These are phyloP conservation scores for Xylaria acuta DNA, from an alignment of 495 filamentous ascomycete genomes.

Conservation along the genomic window DNA sequence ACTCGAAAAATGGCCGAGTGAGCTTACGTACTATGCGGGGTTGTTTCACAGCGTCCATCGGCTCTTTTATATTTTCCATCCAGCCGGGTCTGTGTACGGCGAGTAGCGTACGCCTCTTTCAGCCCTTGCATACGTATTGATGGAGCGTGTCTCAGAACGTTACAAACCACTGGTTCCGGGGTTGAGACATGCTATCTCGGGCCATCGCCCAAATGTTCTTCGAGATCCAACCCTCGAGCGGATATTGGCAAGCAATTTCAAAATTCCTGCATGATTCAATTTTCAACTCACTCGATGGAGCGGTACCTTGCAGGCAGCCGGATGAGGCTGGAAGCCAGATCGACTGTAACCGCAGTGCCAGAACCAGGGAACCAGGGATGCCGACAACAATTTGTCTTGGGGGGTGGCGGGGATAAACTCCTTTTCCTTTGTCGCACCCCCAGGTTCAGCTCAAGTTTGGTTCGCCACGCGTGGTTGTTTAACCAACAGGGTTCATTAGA, in stretches of 20 bases:
- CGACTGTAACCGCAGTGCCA: constrained; percentile 20
- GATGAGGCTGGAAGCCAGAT: constrained; percentile 16
- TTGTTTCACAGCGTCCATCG: constrained; percentile 20
- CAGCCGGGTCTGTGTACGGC: neutral
- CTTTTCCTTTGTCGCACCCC: constrained; percentile 3
- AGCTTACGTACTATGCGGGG: constrained; percentile 12
- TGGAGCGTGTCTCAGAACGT: constrained; percentile 18
- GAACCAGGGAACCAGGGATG: neutral
- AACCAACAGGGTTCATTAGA: neutral
- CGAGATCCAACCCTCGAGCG: neutral
- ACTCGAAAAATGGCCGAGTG: constrained; percentile 13
- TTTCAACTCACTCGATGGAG: neutral
- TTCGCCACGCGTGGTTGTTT: constrained; percentile 19
- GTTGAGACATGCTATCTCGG: constrained; percentile 24
- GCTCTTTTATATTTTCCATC: constrained; percentile 1
- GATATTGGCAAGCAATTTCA: constrained; percentile 1
- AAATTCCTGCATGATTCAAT: constrained; percentile 4
- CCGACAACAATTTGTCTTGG: constrained; percentile 5
- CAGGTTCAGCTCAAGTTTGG: constrained; percentile 23
- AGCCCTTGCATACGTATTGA: neutral
- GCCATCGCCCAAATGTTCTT: neutral
- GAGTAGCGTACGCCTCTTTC: neutral
- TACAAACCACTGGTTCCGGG: neutral
- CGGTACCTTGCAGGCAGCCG: constrained; percentile 19
- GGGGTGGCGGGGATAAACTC: constrained; percentile 10